A percentile compares a stretch with the other conserved stretches of the same genome.
These are phyloP conservation scores for Xylaria digitata DNA, from an alignment of 2,329 filamentous ascomycete species.

Conservation along the genomic window DNA sequence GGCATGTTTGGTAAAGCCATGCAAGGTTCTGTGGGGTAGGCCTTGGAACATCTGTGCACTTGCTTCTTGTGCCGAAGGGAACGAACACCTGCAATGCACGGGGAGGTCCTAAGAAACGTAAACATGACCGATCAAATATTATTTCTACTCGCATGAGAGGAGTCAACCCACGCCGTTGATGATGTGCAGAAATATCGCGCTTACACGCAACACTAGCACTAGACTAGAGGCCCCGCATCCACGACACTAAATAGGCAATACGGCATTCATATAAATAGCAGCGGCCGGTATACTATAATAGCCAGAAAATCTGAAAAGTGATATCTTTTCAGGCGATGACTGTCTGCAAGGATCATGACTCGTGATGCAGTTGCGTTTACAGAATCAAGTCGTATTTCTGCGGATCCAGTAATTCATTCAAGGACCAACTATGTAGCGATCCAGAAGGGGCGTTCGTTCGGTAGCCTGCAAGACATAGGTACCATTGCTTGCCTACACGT, in stretches of 20 bases:
- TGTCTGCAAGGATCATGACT: not conserved
- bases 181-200: slow-evolving; percentile 32
- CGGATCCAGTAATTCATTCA: not conserved
- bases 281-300: not conserved
- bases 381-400: not conserved
- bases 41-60: not conserved
- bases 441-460: not conserved
- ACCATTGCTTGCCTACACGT: not conserved
- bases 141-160: not conserved
- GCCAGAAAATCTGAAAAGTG: not conserved
- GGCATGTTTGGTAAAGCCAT: not conserved
- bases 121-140: not conserved
- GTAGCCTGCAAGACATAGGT: too few species aligned
- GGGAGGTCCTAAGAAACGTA: slow-evolving; percentile 5
- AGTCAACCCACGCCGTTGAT: slow-evolving; percentile 9
- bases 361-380: not conserved
- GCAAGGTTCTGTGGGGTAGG: slow-evolving; percentile 4
- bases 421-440: not conserved
- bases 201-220: slow-evolving; percentile 12
- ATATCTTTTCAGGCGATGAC: not conserved
- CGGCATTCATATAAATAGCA: not conserved
- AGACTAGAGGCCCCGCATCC: slow-evolving; percentile 23
- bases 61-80: not conserved
- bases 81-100: not conserved
- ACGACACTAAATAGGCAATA: slow-evolving; percentile 19